Base-by-base conservation (phyloP, 441 rosid species). In the Croton laevigatus region DNA sequence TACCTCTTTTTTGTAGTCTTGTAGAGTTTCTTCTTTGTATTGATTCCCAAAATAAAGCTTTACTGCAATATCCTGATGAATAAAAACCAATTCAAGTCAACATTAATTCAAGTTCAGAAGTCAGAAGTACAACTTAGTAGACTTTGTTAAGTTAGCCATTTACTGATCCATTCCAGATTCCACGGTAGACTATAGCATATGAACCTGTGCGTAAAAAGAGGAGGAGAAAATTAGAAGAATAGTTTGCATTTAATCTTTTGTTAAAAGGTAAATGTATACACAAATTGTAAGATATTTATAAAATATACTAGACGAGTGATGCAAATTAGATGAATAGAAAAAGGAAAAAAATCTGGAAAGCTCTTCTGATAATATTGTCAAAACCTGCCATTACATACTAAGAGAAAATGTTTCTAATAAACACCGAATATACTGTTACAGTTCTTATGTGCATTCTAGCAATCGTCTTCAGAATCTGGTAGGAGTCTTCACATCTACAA, bases 121-220 rank as follows among this genome's bases (percentile, higher is more conserved):
- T 27, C 12, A 38, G 60, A 36, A 71, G n/a, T 63, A 65, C 1
- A 27, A 27, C 32, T 53, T 46, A 5, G n/a, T 53, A 40, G 63
- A 23, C 13, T 77, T 69, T 62, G 22, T 52, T 63, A 48, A 17
- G 71, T 45, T 64, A 60, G 76, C 54, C 54, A 51, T 81, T 73
- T 77, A 89, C 94, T 22, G 97, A 91, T 86, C 93, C 94, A 80
- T 88, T 87, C 96, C 96, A 91, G 71, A 87, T 80, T 73, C 89
- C 97, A n/a, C 73, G 86, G 74, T 83, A 80, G 69, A 91, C 98
- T 17, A 75, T 84, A 61, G 88, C 97, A 84, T 59, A 89, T 16
- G 98, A 86, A 75, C 96, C 95, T 94, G 79, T 32, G 74, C 63
- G 59, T 69, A 66, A 49, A 64, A 73, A 75, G 68, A 59, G 53